Evolutionary conservation across 345 rosid genomes (phyloP), one percentile per base, ranked within the genome.

Genomic region (Citrus sp.): DNA sequence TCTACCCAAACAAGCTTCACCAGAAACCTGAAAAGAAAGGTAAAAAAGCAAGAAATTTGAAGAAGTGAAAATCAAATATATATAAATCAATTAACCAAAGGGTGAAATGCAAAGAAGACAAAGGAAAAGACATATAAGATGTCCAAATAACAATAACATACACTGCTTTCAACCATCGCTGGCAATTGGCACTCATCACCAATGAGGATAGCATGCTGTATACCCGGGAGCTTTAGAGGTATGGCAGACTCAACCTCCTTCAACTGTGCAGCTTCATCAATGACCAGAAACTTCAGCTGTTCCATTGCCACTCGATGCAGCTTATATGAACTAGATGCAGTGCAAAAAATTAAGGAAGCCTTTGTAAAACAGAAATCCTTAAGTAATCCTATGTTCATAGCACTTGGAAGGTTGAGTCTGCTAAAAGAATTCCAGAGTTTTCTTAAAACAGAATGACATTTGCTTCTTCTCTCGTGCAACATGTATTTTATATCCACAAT

Each of bases 231-330:
- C 65, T 84, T 90, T 7, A 90, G 80, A 10, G 91, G 87, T 65
- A 90, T 88, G 24, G 85, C 75, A 12, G 86, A 88, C 79, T 90
- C 93, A 25, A 88, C 84, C 55, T 90, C 93, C 74, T 82, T 88
- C 35, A 90, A 73, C 64, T 90, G 94, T 9, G 89, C 90, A 49
- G 94, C 94, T 84, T 90, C 94, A 25, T 90, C 92, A 16, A 90
- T 87, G 1, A 90, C 86, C 81, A 90, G 75, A 37, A 87, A 30
- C n/a, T 83, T 56, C 49, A 87, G 71, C 6, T 86, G 88, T 63
- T 78, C 56, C 82, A 82, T 76, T 6, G 21, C 34, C 16, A 64
- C 30, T 2, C 64, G 18, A 72, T 80, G 67, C 74, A 90, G 82
- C 62, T 85, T 84, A 58, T n/a, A 69, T 16, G 90, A 86, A 42